Percentiles rank a stretch among this genome's conserved stretches.
Conservation (phyloP, 306 rosid species). For the Quercus suber region DNA sequence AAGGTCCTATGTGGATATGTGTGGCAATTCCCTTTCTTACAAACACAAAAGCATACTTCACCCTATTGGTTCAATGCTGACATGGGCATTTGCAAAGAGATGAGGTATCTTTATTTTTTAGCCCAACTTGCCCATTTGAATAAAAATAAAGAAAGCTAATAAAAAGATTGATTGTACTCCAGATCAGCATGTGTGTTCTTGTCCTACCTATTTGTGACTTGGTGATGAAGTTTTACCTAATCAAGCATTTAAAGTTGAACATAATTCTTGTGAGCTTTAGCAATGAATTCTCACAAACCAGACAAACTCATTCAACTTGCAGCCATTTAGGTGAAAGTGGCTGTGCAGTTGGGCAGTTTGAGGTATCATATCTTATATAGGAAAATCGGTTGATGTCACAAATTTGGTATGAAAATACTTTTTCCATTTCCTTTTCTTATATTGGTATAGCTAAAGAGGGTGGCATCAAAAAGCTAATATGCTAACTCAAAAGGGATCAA, state of each 20-base stretch:
- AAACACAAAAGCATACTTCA: not conserved
- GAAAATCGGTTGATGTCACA: not conserved
- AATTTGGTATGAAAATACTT: not conserved
- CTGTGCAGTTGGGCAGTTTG: not conserved
- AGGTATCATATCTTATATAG: not conserved
- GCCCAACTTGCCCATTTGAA: not conserved
- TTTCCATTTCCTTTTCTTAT: not conserved
- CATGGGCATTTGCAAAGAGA: not conserved
- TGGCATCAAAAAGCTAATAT: slow-evolving; percentile 3
- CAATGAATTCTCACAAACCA: not conserved
- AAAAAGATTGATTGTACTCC: not conserved
- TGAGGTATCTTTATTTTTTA: no score
- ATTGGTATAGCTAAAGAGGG: not conserved
- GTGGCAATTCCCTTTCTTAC: not conserved
- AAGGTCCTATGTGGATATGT: not conserved
- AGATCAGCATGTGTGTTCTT: not conserved
- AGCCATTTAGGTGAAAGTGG: not conserved
- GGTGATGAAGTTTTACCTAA: not conserved
- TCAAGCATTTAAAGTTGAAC: not conserved
- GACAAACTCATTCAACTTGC: not conserved
- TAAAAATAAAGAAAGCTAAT: not conserved
- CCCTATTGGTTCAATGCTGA: not conserved
- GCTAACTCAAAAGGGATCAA: not conserved
- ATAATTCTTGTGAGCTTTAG: not conserved
- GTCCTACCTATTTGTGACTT: not conserved